phyloP scores from a whole-genome alignment of 2,329 filamentous ascomycete genomes.

The Calonectria ilicicola region DNA sequence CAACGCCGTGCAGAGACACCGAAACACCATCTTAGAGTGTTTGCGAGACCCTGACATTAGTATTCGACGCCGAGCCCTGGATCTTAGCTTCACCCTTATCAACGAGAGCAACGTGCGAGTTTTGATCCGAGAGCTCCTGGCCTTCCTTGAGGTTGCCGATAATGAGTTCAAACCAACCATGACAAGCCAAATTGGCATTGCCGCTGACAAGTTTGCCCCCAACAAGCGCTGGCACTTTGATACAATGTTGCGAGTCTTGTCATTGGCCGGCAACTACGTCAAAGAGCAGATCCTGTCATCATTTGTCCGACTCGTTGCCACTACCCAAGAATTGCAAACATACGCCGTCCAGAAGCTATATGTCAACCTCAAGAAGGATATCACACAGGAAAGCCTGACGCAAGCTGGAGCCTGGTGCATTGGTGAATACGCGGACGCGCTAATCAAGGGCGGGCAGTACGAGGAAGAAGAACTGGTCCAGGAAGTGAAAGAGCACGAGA shows the following conservation, averaged over 20 bases:
- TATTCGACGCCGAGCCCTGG: constrained; percentile 93
- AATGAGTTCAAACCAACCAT: constrained; percentile 99
- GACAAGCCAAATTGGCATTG: constrained; percentile 98
- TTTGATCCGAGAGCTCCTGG: constrained; percentile 90
- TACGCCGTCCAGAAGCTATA: constrained; percentile 98
- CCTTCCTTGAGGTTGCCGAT: constrained; percentile 96
- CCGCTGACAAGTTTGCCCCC: constrained; percentile 93
- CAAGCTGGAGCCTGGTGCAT: constrained; percentile 97
- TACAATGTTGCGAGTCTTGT: constrained; percentile 94
- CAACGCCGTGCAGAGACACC: constrained; percentile 95
- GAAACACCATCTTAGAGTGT: constrained; percentile 97
- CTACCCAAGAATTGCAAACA: constrained; percentile 92
- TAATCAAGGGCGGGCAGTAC: constrained; percentile 90
- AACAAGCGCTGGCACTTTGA: constrained; percentile 99
- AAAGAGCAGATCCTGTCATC: constrained; percentile 98
- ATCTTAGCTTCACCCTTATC: constrained; percentile 97
- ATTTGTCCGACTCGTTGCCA: constrained; percentile 94
- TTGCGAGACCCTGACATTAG: constrained; percentile 97
- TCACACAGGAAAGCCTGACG: constrained; percentile 95
- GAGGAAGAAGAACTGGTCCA: constrained; percentile 92
- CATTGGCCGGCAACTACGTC: constrained; percentile 94
- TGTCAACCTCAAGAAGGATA: constrained; percentile 90
- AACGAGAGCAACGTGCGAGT: constrained; percentile 97
- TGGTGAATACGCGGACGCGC: constrained; percentile 92
- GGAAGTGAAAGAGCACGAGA: constrained; percentile 85